Percentiles rank a stretch among this genome's conserved stretches.
These are phyloP conservation scores for Penicillium lividum DNA, from an alignment of 495 filamentous ascomycete species.

Conservation along the genomic window DNA sequence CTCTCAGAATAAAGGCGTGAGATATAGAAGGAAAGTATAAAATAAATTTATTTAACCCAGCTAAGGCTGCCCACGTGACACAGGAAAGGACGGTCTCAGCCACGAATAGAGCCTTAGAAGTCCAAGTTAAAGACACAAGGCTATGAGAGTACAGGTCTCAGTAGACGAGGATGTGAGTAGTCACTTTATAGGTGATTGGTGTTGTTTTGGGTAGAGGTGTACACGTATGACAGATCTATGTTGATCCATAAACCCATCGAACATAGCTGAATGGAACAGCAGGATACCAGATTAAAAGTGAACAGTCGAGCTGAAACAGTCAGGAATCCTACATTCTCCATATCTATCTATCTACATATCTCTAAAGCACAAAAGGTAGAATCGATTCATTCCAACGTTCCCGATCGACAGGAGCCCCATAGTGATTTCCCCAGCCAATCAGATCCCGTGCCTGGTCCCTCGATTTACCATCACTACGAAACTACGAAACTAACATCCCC, in stretches of 20 bases:
- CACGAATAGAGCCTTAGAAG: not conserved
- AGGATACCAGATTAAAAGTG: not conserved
- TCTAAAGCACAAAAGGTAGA: not conserved
- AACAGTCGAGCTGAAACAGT: not conserved
- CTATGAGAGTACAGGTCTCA: not conserved
- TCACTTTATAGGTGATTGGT: not conserved
- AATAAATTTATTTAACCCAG: not conserved
- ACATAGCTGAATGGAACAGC: not conserved
- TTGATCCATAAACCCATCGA: not conserved
- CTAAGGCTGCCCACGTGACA: not conserved
- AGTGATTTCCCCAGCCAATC: slow-evolving; percentile 20
- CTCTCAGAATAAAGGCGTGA: not conserved
- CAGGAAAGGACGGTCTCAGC: not conserved
- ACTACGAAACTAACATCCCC: slow-evolving; percentile 20
- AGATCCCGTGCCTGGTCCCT: slow-evolving; percentile 24
- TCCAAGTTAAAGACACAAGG: not conserved
- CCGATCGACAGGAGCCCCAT: slow-evolving; percentile 26
- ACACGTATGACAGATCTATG: not conserved
- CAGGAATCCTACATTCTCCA: slow-evolving; percentile 17
- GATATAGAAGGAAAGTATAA: not conserved
- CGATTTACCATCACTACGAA: slow-evolving; percentile 19
- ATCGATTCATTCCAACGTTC: slow-evolving; percentile 19
- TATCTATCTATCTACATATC: not conserved
- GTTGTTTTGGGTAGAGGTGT: not conserved
- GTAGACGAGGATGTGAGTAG: not conserved